These are phyloP conservation scores for Leptomonas pyrrhocoris DNA, from an alignment of 208 protist species.

Conservation along the genomic window DNA sequence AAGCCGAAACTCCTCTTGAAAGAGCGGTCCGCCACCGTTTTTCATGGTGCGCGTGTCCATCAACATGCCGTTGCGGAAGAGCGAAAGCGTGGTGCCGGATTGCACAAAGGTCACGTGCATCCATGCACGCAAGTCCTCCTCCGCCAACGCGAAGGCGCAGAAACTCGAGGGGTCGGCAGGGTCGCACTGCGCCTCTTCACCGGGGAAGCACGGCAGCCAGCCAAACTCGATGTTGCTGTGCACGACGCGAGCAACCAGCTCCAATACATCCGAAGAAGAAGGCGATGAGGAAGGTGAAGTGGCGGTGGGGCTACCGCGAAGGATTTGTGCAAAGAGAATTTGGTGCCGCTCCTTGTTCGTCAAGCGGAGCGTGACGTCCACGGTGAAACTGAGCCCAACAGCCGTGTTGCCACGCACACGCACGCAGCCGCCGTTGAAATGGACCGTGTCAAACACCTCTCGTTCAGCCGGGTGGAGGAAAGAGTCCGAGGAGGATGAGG, in stretches of 20 bases:
- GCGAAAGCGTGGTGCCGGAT: slow-evolving; percentile 45
- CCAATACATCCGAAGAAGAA: slow-evolving; percentile 16
- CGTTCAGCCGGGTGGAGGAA: slow-evolving; percentile 16
- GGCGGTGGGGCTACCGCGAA: slow-evolving; percentile 12
- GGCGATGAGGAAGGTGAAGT: background rate
- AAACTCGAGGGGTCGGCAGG: slow-evolving; percentile 7
- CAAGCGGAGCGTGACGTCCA: slow-evolving; percentile 68
- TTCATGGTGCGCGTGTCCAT: slow-evolving; percentile 42
- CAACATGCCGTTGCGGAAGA: slow-evolving; percentile 71
- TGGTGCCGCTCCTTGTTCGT: slow-evolving; percentile 55
- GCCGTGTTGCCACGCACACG: slow-evolving; percentile 42
- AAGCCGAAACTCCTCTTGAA: slow-evolving; percentile 68
- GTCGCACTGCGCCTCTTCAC: slow-evolving; percentile 20
- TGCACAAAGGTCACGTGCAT: slow-evolving; percentile 82
- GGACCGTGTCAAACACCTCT: slow-evolving; percentile 54
- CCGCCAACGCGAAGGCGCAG: slow-evolving; percentile 30
- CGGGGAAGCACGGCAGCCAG: slow-evolving; percentile 34
- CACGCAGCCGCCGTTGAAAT: slow-evolving; percentile 74
- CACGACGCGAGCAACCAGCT: slow-evolving; percentile 59
- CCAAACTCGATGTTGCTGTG: slow-evolving; percentile 64
- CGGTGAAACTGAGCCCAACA: slow-evolving; percentile 67
- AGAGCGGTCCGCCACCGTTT: slow-evolving; percentile 33
- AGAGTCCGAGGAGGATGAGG: slow-evolving; percentile 22
- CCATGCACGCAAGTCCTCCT: slow-evolving; percentile 39
- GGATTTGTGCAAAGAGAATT: slow-evolving; percentile 71